Evolutionary conservation across 176 grass and related monocot genomes (phyloP).

Genomic region (Cenchrus purpureus): DNA sequence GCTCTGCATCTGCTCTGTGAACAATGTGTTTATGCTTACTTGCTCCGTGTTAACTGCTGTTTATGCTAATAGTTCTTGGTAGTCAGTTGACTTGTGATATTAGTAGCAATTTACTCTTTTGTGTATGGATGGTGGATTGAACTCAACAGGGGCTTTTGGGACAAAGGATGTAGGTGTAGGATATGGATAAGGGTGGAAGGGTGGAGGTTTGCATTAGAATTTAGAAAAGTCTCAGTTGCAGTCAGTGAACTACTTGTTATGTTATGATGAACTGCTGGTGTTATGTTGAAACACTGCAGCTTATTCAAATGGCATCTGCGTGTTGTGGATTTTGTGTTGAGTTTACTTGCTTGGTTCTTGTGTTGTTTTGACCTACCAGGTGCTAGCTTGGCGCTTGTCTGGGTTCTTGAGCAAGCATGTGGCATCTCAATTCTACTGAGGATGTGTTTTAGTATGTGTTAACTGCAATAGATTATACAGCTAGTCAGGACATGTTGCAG

Average conservation of each 20-base stretch:
- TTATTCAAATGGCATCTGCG: constrained; percentile 1
- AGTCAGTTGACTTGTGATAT: constrained; percentile 40
- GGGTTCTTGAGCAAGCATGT: not conserved
- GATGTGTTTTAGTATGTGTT: not conserved
- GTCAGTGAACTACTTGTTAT: constrained; percentile 39
- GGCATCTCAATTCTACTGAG: not conserved
- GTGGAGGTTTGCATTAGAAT: constrained; percentile 36
- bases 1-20: not conserved
- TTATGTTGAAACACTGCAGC: constrained; percentile 26
- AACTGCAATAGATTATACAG: not conserved
- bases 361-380: not conserved
- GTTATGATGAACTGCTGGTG: constrained; percentile 19
- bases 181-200: constrained; percentile 25
- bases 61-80: constrained; percentile 2
- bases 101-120: constrained; percentile 21
- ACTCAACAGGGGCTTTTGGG: not conserved
- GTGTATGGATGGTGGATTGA: constrained; percentile 30
- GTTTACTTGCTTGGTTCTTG: not conserved
- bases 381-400: not conserved
- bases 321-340: not conserved
- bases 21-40: constrained; percentile 24
- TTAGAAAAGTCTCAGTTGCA: constrained; percentile 40
- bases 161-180: constrained; percentile 54
- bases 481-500: not conserved
- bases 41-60: constrained; percentile 45